phyloP scores from a whole-genome alignment of 1,284 basidiomycete genomes.

The Prillingera fragicola region DNA sequence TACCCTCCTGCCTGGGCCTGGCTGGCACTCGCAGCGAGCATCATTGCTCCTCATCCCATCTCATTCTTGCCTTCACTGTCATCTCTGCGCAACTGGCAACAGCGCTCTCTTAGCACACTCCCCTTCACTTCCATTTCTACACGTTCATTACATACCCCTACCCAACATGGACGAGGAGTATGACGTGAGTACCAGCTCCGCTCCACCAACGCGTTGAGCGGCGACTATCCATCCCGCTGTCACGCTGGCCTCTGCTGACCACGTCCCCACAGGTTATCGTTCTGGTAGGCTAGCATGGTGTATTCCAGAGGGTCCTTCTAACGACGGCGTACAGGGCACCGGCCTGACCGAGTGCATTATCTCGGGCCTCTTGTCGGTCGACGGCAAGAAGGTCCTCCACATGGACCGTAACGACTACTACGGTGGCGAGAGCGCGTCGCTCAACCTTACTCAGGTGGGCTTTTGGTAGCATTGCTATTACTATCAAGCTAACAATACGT shows the following conservation, averaged over 20 bases:
- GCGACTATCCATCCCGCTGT: background rate
- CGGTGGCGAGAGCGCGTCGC: slow-evolving; percentile 92
- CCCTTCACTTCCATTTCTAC: slow-evolving; percentile 18
- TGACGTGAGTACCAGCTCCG: slow-evolving; percentile 39
- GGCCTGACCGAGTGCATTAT: slow-evolving; percentile 98
- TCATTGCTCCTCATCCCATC: background rate
- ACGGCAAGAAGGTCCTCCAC: slow-evolving; percentile 99
- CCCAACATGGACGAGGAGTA: slow-evolving; percentile 49
- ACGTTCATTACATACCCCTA: slow-evolving; percentile 8
- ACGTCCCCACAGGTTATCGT: slow-evolving; percentile 67
- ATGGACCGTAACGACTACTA: slow-evolving; percentile 99
- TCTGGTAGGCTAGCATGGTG: slow-evolving; percentile 54
- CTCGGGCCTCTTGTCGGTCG: slow-evolving; percentile 91
- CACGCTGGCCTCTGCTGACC: slow-evolving; percentile 1
- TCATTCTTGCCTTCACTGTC: background rate
- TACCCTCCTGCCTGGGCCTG: background rate
- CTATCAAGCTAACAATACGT: slow-evolving; percentile 9
- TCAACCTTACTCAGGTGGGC: slow-evolving; percentile 91
- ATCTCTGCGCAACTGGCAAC: background rate
- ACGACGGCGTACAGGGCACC: slow-evolving; percentile 57
- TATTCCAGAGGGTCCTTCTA: background rate
- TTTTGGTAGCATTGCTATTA: background rate
- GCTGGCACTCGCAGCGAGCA: background rate
- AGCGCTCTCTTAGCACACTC: slow-evolving; percentile 1
- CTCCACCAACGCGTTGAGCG: background rate